Evolutionary conservation across 805 yeast species (phyloP).

Genomic region (Spathaspora arborariae): DNA sequence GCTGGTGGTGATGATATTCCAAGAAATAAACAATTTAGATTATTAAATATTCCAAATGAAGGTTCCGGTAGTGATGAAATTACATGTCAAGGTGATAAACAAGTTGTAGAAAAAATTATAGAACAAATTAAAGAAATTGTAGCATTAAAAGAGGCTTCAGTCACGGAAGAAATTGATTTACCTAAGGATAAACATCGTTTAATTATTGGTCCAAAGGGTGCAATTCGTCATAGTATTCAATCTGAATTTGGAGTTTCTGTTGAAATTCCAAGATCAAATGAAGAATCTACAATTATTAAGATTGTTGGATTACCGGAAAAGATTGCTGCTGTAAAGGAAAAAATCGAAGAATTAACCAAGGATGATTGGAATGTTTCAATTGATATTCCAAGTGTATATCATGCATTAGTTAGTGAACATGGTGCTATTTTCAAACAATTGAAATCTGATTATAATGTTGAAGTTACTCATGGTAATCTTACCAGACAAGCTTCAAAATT

Average conservation of each 20-base stretch:
- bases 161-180: conserved; percentile 50
- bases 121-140: conserved; percentile 61
- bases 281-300: conserved; percentile 47
- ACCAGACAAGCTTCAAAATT: conserved; percentile 49
- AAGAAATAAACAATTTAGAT: conserved; percentile 46
- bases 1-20: conserved; percentile 69
- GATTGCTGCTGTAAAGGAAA: conserved; percentile 58
- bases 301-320: conserved; percentile 66
- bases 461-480: conserved; percentile 55
- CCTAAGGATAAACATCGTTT: conserved; percentile 72
- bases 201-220: conserved; percentile 79
- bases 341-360: conserved; percentile 56
- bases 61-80: conserved; percentile 57
- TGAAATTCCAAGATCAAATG: conserved; percentile 61
- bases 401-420: conserved; percentile 60
- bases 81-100: conserved; percentile 69
- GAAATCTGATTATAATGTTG: conserved; percentile 49
- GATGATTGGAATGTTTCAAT: conserved; percentile 55
- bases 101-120: conserved; percentile 65
- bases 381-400: conserved; percentile 54
- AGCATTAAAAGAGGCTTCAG: conserved; percentile 56
- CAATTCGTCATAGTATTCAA: conserved; percentile 68
- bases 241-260: conserved; percentile 61
- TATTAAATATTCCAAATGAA: conserved; percentile 67
- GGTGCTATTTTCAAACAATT: conserved; percentile 60